A percentile compares a stretch with the other conserved stretches of the same genome.
Evolutionary conservation across 1,284 basidiomycete genomes (phyloP).

Genomic region (Termitomyces sp.): DNA sequence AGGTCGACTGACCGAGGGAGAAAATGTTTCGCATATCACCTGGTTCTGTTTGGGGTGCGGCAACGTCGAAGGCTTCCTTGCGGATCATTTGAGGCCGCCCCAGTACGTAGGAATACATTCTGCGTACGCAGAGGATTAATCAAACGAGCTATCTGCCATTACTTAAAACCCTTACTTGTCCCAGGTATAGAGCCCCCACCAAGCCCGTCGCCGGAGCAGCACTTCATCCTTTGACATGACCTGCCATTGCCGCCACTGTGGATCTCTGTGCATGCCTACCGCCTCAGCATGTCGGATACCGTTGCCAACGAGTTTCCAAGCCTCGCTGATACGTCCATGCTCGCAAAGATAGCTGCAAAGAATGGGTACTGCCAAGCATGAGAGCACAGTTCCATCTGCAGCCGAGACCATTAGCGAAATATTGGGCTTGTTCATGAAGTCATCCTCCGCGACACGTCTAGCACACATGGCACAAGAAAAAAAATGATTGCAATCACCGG

Average conservation of each 20-base stretch:
- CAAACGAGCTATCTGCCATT: neutral
- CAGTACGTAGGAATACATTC: slow-evolving; percentile 41
- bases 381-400: slow-evolving; percentile 43
- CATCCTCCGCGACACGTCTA: slow-evolving; percentile 42
- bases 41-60: slow-evolving; percentile 29
- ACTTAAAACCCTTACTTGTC: slow-evolving; percentile 37
- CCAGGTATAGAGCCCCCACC: slow-evolving; percentile 44
- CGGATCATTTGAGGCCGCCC: slow-evolving; percentile 42
- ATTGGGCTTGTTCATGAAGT: slow-evolving; percentile 35
- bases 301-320: slow-evolving; percentile 47
- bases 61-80: slow-evolving; percentile 34
- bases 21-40: slow-evolving; percentile 35
- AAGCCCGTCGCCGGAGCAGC: slow-evolving; percentile 39
- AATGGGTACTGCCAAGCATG: slow-evolving; percentile 43
- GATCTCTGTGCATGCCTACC: slow-evolving; percentile 49
- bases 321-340: slow-evolving; percentile 44
- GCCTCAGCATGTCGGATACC: slow-evolving; percentile 43
- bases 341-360: slow-evolving; percentile 44
- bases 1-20: slow-evolving; percentile 31
- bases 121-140: slow-evolving; percentile 20
- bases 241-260: slow-evolving; percentile 43
- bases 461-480: slow-evolving; percentile 42
- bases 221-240: slow-evolving; percentile 44
- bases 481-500: slow-evolving; percentile 31
- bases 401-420: slow-evolving; percentile 34